Evolutionary conservation across 2,329 filamentous ascomycete genomes (phyloP).

Genomic region (Periconia sp.): DNA sequence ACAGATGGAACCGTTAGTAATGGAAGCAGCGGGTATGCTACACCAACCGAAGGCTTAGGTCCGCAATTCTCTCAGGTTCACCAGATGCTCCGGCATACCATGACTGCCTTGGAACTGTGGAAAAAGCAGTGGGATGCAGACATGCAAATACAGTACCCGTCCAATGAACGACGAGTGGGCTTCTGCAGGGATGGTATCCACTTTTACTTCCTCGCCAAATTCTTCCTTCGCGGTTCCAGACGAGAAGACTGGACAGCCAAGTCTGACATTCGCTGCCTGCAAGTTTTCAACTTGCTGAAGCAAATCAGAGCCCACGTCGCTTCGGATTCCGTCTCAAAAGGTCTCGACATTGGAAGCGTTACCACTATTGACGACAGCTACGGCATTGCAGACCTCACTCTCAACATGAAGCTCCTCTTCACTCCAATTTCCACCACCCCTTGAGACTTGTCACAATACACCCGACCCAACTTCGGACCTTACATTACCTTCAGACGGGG

Average conservation of each 20-base stretch:
- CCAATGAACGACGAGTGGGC: slow-evolving; percentile 65
- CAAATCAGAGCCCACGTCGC: slow-evolving; percentile 66
- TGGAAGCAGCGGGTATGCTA: slow-evolving; percentile 46
- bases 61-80: slow-evolving; percentile 56
- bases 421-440: slow-evolving; percentile 55
- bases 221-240: slow-evolving; percentile 66
- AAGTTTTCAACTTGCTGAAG: slow-evolving; percentile 67
- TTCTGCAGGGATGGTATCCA: slow-evolving; percentile 75
- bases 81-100: slow-evolving; percentile 54
- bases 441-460: slow-evolving; percentile 1
- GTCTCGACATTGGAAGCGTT: slow-evolving; percentile 71
- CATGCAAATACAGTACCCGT: slow-evolving; percentile 71
- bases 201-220: slow-evolving; percentile 74
- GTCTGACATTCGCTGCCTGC: slow-evolving; percentile 65
- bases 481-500: slow-evolving; percentile 7
- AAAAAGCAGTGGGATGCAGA: slow-evolving; percentile 75
- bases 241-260: slow-evolving; percentile 60
- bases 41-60: slow-evolving; percentile 51
- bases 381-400: slow-evolving; percentile 66
- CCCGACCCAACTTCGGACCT: slow-evolving; percentile 1
- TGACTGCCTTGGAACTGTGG: slow-evolving; percentile 70
- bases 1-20: slow-evolving; percentile 44
- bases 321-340: slow-evolving; percentile 68
- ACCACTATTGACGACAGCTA: slow-evolving; percentile 72
- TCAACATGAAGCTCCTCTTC: slow-evolving; percentile 76